These are phyloP conservation scores for Chalaropsis ovoidea DNA, from an alignment of 2,329 filamentous ascomycete genomes.

Conservation along the genomic window DNA sequence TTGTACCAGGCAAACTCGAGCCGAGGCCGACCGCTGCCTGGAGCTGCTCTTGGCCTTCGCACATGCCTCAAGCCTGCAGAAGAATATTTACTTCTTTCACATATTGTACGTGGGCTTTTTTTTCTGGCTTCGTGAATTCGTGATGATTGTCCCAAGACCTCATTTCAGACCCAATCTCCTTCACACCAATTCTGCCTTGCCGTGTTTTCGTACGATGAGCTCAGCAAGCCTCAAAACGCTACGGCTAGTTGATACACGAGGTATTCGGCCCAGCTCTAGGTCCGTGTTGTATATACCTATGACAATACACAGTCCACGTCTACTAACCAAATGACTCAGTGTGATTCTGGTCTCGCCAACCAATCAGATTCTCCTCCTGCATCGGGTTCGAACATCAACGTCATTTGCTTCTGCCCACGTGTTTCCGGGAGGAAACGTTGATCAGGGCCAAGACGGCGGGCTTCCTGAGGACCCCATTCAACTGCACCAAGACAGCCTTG, in stretches of 20 bases:
- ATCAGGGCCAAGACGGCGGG: slow-evolving; percentile 62
- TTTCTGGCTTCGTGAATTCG: background rate
- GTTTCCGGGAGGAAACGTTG: slow-evolving; percentile 83
- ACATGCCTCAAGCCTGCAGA: background rate
- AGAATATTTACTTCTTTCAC: background rate
- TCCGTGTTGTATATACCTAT: background rate
- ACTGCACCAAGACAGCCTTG: slow-evolving; percentile 58
- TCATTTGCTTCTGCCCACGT: slow-evolving; percentile 90
- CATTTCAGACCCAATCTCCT: background rate
- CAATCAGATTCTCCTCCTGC: slow-evolving; percentile 81
- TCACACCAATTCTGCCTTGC: background rate
- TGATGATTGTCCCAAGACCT: background rate
- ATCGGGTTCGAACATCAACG: slow-evolving; percentile 69
- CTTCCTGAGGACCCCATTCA: slow-evolving; percentile 41
- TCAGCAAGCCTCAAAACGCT: slow-evolving; percentile 7
- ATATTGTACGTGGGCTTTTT: background rate
- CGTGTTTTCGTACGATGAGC: background rate
- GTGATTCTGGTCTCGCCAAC: slow-evolving; percentile 74
- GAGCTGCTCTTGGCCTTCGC: background rate
- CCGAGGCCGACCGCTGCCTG: background rate
- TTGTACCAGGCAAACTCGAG: background rate
- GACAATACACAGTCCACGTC: background rate
- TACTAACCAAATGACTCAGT: slow-evolving; percentile 21
- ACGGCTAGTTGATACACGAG: background rate
- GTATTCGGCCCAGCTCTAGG: slow-evolving; percentile 17